Conservation (phyloP, 768 basidiomycete species). For the Sporobolomyces roseus region DNA sequence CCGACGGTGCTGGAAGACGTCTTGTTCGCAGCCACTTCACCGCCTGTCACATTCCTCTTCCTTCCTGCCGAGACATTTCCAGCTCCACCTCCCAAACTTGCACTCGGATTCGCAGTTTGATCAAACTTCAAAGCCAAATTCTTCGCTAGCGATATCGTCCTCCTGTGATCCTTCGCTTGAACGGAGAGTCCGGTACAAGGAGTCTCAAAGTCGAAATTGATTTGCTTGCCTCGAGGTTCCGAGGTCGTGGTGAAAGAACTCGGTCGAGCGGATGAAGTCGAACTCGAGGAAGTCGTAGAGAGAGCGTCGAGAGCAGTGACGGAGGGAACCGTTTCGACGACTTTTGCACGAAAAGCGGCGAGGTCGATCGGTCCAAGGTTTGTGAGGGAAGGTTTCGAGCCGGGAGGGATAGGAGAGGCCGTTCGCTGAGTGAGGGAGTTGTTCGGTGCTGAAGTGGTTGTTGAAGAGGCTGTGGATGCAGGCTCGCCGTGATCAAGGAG, state of each 20-base stretch:
- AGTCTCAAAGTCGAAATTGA: conserved; percentile 42
- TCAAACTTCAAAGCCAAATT: conserved; percentile 11
- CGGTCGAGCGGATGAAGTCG: conserved; percentile 1
- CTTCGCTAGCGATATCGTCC: conserved; percentile 14
- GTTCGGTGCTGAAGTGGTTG: neutral
- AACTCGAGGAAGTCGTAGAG: conserved; percentile 9
- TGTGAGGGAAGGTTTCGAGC: conserved; percentile 6
- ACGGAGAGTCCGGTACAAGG: conserved; percentile 24
- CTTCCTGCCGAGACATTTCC: neutral
- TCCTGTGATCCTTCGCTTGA: conserved; percentile 28
- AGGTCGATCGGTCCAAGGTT: conserved; percentile 41
- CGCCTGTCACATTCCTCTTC: neutral
- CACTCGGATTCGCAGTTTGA: neutral
- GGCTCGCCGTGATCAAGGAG: conserved; percentile 37
- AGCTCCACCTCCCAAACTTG: neutral
- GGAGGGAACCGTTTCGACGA: conserved; percentile 27
- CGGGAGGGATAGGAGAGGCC: neutral
- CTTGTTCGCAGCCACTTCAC: neutral
- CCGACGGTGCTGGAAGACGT: neutral
- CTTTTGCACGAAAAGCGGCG: conserved; percentile 28
- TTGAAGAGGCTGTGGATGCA: neutral
- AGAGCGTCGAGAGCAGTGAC: conserved; percentile 34
- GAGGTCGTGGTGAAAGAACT: neutral
- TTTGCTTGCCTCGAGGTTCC: conserved; percentile 28
- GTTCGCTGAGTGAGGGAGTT: neutral